phyloP scores from a whole-genome alignment of 2,329 filamentous ascomycete genomes.

The Colletotrichum brevisporum region DNA sequence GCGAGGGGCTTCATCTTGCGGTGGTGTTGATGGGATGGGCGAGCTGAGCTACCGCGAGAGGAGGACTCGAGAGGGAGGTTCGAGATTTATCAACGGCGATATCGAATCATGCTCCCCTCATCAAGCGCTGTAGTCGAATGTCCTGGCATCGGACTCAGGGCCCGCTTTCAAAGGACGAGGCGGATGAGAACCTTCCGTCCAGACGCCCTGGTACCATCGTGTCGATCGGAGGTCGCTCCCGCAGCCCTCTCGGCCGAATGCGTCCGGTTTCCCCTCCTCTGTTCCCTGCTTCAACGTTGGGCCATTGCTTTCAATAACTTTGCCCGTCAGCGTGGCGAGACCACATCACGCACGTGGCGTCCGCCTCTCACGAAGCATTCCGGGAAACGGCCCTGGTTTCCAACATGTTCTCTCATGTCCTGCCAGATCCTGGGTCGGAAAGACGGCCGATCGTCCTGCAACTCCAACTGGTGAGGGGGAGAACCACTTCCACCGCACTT shows the following conservation, averaged over 20 bases:
- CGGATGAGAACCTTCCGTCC: conserved; percentile 31
- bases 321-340: background rate
- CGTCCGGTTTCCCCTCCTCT: background rate
- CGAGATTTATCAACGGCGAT: background rate
- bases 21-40: background rate
- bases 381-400: conserved; percentile 15
- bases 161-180: conserved; percentile 3
- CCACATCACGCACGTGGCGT: conserved; percentile 5
- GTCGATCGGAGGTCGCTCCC: conserved; percentile 10
- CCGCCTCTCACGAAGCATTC: background rate
- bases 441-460: background rate
- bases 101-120: too few species aligned
- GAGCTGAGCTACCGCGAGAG: background rate
- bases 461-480: too few species aligned
- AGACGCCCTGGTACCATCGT: conserved; percentile 1
- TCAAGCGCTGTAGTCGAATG: background rate
- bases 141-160: background rate
- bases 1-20: conserved; percentile 12
- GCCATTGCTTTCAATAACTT: too few species aligned
- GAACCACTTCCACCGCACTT: background rate
- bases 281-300: background rate
- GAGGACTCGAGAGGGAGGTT: background rate
- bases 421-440: background rate
- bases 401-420: background rate
- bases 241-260: background rate